These are phyloP conservation scores for Paxillus ammoniavirescens DNA, from an alignment of 768 basidiomycete species.

Conservation along the genomic window DNA sequence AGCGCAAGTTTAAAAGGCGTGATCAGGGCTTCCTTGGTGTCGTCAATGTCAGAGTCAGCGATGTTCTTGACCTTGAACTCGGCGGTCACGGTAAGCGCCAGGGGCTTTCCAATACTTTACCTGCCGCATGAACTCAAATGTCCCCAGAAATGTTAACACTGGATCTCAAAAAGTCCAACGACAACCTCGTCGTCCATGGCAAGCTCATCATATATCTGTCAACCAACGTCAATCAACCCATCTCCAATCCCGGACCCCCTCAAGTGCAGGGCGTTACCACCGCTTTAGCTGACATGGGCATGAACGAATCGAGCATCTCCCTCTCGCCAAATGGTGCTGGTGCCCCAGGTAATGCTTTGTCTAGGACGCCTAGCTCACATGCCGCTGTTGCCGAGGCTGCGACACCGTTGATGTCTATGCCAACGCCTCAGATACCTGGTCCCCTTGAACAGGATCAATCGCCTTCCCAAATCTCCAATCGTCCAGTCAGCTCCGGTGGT, in stretches of 20 bases:
- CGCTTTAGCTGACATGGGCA: slow-evolving; percentile 58
- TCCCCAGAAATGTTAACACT: slow-evolving; percentile 88
- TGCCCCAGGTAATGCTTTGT: slow-evolving; percentile 43
- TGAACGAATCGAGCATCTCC: slow-evolving; percentile 58
- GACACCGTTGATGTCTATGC: slow-evolving; percentile 41
- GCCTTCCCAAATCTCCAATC: slow-evolving; percentile 26
- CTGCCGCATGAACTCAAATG: background rate
- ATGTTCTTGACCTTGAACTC: slow-evolving; percentile 87
- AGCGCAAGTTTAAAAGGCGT: slow-evolving; percentile 97
- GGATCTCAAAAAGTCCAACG: slow-evolving; percentile 98
- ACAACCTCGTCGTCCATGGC: slow-evolving; percentile 96
- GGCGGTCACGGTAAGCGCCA: slow-evolving; percentile 83
- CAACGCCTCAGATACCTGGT: slow-evolving; percentile 32
- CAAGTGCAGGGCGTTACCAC: slow-evolving; percentile 59
- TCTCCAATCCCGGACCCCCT: slow-evolving; percentile 80
- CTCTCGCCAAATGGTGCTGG: slow-evolving; percentile 47
- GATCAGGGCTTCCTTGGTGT: slow-evolving; percentile 99
- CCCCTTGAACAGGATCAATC: slow-evolving; percentile 30
- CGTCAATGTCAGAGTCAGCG: slow-evolving; percentile 90
- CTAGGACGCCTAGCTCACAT: slow-evolving; percentile 68
- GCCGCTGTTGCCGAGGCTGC: slow-evolving; percentile 49
- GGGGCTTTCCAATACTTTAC: background rate
- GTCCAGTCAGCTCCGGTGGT: slow-evolving; percentile 37
- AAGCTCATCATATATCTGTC: slow-evolving; percentile 96
- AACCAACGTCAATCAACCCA: slow-evolving; percentile 84